phyloP scores from a whole-genome alignment of 129 eudicot genomes.

The Mikania micrantha region DNA sequence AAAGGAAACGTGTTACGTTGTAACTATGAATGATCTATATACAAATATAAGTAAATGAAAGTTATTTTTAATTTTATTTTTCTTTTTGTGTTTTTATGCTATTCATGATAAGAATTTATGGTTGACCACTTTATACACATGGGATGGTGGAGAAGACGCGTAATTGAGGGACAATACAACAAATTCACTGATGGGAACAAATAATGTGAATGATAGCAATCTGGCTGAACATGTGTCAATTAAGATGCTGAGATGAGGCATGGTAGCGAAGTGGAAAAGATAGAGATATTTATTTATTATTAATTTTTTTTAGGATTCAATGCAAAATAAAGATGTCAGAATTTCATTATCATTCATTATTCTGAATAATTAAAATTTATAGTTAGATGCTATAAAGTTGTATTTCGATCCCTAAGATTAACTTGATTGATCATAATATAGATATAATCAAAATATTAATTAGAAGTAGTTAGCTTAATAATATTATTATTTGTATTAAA shows the following conservation, averaged over 20 bases:
- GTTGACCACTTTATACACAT: constrained; percentile 39
- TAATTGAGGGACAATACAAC: constrained; percentile 18
- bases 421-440: neutral
- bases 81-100: neutral
- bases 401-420: neutral
- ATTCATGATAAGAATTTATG: constrained; percentile 14
- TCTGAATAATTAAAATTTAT: neutral
- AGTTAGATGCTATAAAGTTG: neutral
- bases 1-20: neutral
- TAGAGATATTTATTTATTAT: too few species aligned
- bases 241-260: constrained; percentile 15
- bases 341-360: too few species aligned
- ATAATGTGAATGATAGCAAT: constrained; percentile 25
- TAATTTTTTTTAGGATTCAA: neutral
- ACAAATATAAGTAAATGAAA: neutral
- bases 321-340: neutral
- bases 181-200: constrained; percentile 39
- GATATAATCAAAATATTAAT: neutral
- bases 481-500: too few species aligned
- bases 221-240: constrained; percentile 31
- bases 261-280: constrained; percentile 16
- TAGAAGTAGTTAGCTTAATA: too few species aligned
- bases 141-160: constrained; percentile 60
- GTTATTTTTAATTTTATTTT: neutral
- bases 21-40: neutral